Conservation (phyloP, 257 asterid genomes). For the Datura wrightii region DNA sequence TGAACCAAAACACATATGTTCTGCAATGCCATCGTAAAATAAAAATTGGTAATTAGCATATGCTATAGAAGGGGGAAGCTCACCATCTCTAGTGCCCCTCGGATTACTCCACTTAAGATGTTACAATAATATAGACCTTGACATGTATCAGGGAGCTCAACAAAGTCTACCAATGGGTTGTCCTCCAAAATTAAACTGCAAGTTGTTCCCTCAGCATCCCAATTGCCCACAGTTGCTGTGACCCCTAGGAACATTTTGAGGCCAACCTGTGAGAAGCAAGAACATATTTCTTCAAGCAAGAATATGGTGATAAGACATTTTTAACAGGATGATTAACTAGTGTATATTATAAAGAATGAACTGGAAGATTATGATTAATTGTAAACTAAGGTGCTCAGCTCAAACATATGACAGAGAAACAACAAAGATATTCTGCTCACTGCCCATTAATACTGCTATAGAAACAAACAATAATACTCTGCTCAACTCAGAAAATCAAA, state of each 20-base stretch:
- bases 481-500: slow-evolving; percentile 5
- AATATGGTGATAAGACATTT: neutral
- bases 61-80: slow-evolving; percentile 37
- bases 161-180: slow-evolving; percentile 95
- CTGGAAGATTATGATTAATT: slow-evolving; percentile 3
- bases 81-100: slow-evolving; percentile 98
- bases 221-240: slow-evolving; percentile 77
- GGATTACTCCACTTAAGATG: slow-evolving; percentile 86
- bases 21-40: neutral
- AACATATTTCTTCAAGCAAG: neutral
- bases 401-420: neutral
- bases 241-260: slow-evolving; percentile 93
- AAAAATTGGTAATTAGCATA: neutral
- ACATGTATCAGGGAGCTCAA: slow-evolving; percentile 96
- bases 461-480: neutral
- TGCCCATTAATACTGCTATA: neutral
- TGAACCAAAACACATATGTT: neutral
- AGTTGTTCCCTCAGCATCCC: slow-evolving; percentile 93
- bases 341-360: neutral
- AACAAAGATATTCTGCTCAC: neutral
- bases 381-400: neutral
- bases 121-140: slow-evolving; percentile 96
- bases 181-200: slow-evolving; percentile 95
- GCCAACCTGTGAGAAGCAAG: slow-evolving; percentile 64
- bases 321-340: neutral